Evolutionary conservation across 768 basidiomycete species (phyloP), one percentile per base, ranked within the genome.

Genomic region (Ramaria sp.): DNA sequence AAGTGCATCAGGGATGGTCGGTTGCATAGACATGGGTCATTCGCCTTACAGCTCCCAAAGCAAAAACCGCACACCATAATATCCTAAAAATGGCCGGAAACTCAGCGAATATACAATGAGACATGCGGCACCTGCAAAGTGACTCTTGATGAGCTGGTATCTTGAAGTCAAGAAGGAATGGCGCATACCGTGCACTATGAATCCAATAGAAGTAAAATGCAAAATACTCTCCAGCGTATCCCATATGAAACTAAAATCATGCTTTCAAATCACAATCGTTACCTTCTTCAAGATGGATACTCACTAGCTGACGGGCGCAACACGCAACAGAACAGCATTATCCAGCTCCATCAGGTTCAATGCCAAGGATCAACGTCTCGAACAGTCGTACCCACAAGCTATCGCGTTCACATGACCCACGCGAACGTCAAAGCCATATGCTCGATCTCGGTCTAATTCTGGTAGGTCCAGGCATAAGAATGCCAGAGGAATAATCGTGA

Each of bases 181-280:
- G 10, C 42, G 63, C 73, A 51, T 63, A 72, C 88, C 91, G 64
- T 95, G 91, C 13, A 84, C 61, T 1, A 91, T 80, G 61, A 91
- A 92, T 9, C 87, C 90, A 4, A 82, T 52, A 56, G 86, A 84
- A 48, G 76, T 75, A 62, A 79, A 87, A 67, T 89, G 82, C 52
- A 84, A 54, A 24, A 84, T 69, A 9, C 82, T 79, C 67, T 91
- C 87, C 22, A 88, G 56, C 0, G 78, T 76, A 64, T 95, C 91
- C 91, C 91, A 95, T 19, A 92, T 60, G 67, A 95, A 93, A 65
- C 86, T 86, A 6, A 83, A 86, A 62, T 10, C 27, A 49, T 30
- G 27, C 22, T 20, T 43, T 37, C 3, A 59, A 0, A 51, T 5
- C 19, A 24, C 48, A 11, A 15, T 50, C 43, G 43, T 38, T 45